Base-by-base conservation (phyloP, 768 basidiomycete genomes). In the Amanita pseudoporphyria region DNA sequence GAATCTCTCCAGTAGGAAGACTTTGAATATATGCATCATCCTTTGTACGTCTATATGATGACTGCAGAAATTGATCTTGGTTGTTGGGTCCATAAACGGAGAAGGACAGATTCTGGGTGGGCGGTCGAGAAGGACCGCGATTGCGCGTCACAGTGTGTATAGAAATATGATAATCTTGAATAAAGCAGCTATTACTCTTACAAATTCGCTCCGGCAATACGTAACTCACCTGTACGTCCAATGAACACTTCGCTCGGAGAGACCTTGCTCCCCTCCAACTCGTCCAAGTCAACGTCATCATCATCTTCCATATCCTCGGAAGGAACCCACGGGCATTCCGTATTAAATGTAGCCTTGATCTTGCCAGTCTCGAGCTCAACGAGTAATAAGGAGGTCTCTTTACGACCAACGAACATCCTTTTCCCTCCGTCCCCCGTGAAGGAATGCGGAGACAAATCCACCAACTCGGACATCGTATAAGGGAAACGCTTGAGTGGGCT, bases 51-150 rank as follows among this genome's bases (percentile, higher is more conserved):
- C 73, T 74, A 69, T 95, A 97, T 9, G 77, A 62, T 4, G 78
- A 67, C 60, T 95, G 93, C 10, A 82, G 58, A 6, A 76, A 67
- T 54, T 76, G 79, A 61, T 94, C 89, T 64, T 85, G 82, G 60
- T 86, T 91, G 62, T 94, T 94, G 5, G 95, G 92, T 0, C 92
- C 90, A 63, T 97, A 97, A 0, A 84, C 79, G 0, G 94, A 95
- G 65, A 93, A 96, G 0, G 83, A 81, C 13, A 98, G 76, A 47
- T 87, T 87, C 58, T 97, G 95, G 10, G 79, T 69, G 18, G 74
- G 77, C 5, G 74, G 60, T 14, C 57, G 53, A 3, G 60, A 59
- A 18, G 62, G 51, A 24, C 49, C 56, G 9, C 66, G 58, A 0
- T 56, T 57, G 18, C 65, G 58, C 0, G 76, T 71, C 18, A 77